Evolutionary conservation across 257 asterid genomes (phyloP).

Genomic region (Catharanthus roseus): DNA sequence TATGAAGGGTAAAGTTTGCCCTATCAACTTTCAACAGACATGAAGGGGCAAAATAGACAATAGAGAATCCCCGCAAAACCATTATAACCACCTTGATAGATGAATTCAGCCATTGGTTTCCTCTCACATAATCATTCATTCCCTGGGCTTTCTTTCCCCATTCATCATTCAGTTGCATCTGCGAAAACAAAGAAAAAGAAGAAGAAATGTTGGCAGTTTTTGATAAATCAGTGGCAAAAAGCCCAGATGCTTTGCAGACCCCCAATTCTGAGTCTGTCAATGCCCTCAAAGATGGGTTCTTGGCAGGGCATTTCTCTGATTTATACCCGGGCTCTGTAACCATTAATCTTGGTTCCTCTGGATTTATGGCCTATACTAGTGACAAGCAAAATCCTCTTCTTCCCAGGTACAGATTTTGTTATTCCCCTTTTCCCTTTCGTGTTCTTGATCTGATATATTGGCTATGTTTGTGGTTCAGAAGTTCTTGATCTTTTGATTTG

Average conservation of each 20-base stretch:
- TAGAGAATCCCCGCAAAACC: not conserved
- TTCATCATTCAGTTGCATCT: conserved; percentile 2
- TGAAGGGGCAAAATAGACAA: conserved; percentile 3
- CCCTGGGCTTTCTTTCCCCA: no score
- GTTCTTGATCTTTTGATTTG: not conserved
- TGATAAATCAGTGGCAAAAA: conserved; percentile 71
- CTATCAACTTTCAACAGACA: no score
- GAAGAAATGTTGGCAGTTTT: conserved; percentile 73
- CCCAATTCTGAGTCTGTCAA: conserved; percentile 31
- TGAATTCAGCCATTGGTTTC: no score
- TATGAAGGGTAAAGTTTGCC: no score
- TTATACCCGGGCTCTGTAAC: conserved; percentile 55
- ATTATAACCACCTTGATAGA: conserved; percentile 3
- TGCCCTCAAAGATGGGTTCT: conserved; percentile 68
- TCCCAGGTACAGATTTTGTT: conserved; percentile 49
- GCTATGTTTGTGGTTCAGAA: not conserved
- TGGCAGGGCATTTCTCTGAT: conserved; percentile 66
- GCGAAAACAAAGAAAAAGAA: not conserved
- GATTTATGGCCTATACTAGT: conserved; percentile 64
- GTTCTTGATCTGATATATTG: conserved; percentile 16
- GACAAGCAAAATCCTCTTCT: conserved; percentile 61
- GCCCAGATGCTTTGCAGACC: conserved; percentile 82
- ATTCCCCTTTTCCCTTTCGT: not conserved
- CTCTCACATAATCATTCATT: not conserved
- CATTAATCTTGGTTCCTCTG: conserved; percentile 70